Evolutionary conservation across 192 early-diverging fungal species (phyloP), one percentile per base, ranked within the genome.

Genomic region (Coemansia sp.): DNA sequence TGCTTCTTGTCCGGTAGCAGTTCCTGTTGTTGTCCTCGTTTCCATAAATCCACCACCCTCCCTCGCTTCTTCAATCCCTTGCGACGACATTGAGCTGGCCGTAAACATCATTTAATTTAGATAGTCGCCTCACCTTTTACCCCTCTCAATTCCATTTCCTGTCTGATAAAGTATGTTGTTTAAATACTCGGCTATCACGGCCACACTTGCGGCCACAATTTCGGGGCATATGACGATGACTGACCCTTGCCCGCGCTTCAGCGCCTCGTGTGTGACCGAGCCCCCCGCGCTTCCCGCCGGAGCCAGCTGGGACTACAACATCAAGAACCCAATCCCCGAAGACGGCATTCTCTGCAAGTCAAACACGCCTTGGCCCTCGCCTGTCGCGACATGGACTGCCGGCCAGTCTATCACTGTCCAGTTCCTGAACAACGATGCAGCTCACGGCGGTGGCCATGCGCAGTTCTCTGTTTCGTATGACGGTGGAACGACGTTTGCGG

Each of bases 361-460:
- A 35, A 58, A 65, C 33, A 73, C 63, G n/a, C 74, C 82, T 11
- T 81, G 67, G 60, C 36, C 29, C 4, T 50, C 62, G 9, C 71
- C 77, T 13, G 62, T 59, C 35, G 54, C 70, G 3, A 64, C 61
- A 9, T 82, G 73, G 76, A 69, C 67, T 42, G 70, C 85, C 13
- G 85, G 85, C 9, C 34, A 71, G 15, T 52, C 71, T 1, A 69
- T 84, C 23, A 23, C 66, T 11, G 81, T 82, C 0, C 60, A 48
- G 8, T 84, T 84, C 59, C 58, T 63, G 3, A 55, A 73, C 32
- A 73, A 70, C 9, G 67, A 43, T 4, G 71, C 55, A 3, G n/a
- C 58, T 74, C 86, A 87, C 61, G 66, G 70, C 14, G 85, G 86
- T 7, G 88, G 88, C 17, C 85, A 88, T 57, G 87, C 85, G 40